A percentile compares a stretch with the other conserved stretches of the same genome.
Conservation (phyloP, 179 eudicot species). For the Silene coronaria region DNA sequence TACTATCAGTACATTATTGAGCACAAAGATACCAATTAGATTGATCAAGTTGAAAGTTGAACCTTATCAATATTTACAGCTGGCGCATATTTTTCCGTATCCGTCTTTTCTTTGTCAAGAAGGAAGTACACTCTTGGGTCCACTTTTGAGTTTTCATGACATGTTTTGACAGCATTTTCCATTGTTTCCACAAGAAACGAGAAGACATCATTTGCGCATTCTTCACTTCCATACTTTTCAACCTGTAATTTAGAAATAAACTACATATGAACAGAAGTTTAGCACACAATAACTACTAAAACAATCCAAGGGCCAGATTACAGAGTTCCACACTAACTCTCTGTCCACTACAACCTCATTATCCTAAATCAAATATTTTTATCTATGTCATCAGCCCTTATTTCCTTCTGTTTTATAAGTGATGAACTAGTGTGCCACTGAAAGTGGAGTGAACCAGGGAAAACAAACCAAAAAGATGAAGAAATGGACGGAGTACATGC, state of each 20-base stretch:
- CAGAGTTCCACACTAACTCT: neutral
- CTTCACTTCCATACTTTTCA: slow-evolving; percentile 66
- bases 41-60: neutral
- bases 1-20: neutral
- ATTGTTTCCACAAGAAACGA: slow-evolving; percentile 77
- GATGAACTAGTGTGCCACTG: neutral
- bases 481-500: too few species aligned
- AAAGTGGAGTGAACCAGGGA: too few species aligned
- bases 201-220: slow-evolving; percentile 45
- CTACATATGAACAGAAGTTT: neutral
- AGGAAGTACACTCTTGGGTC: slow-evolving; percentile 87
- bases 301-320: neutral
- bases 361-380: neutral
- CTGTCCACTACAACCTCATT: neutral
- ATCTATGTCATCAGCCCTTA: neutral
- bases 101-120: slow-evolving; percentile 73
- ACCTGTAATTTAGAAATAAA: slow-evolving; percentile 39
- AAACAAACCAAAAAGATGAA: too few species aligned
- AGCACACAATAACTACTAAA: neutral
- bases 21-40: neutral
- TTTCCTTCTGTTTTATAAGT: neutral
- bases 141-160: slow-evolving; percentile 87
- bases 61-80: slow-evolving; percentile 94
- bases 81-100: slow-evolving; percentile 84
- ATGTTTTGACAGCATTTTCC: slow-evolving; percentile 78